Base-by-base conservation (phyloP, 106 monocot species). In the Xerophyta viscosa region DNA sequence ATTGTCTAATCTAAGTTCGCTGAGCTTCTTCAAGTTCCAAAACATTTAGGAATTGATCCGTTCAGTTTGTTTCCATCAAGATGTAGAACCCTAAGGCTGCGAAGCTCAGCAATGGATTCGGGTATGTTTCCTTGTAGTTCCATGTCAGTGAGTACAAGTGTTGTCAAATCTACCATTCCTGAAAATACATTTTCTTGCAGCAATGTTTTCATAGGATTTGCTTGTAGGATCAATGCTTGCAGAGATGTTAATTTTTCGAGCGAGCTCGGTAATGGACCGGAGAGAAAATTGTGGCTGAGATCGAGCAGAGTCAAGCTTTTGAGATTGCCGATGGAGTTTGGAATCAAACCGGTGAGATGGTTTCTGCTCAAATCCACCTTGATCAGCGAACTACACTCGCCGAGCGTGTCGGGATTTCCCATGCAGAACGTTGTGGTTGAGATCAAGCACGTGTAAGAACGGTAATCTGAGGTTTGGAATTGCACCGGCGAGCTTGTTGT, bases 281-380 rank as follows among this genome's bases (percentile, higher is more conserved):
- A 60, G 60, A 96, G 75, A 10, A 46, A 60, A 46, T 96, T 96
- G 17, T 79, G 75, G 71, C 94, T 89, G 21, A 96, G 62, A 37
- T 96, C 94, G 9, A 96, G 73, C 23, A 96, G 62, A 11, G 81
- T 79, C 13, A 96, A 51, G 54, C 61, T 62, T 6, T 33, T 17
- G 10, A 96, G 69, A 2, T 31, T 53, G 54, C 36, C 8, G n/a
- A 96, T 13, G 8, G 88, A 72, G 33, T 71, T 46, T 0, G 94
- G 88, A 29, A 96, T 85, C 7, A 29, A 21, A 5, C 82, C 82
- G 9, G 58, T 25, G 66, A 96, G 48, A 19, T 67, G 72, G 54
- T 96, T 89, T 28, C 56, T 49, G 56, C 88, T 96, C 21, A 89
- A 52, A 18, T 96, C 94, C 3, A 85, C 10, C 67, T 88, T 96